phyloP scores from a whole-genome alignment of 2,329 filamentous ascomycete genomes.

The Colletotrichum sp. region DNA sequence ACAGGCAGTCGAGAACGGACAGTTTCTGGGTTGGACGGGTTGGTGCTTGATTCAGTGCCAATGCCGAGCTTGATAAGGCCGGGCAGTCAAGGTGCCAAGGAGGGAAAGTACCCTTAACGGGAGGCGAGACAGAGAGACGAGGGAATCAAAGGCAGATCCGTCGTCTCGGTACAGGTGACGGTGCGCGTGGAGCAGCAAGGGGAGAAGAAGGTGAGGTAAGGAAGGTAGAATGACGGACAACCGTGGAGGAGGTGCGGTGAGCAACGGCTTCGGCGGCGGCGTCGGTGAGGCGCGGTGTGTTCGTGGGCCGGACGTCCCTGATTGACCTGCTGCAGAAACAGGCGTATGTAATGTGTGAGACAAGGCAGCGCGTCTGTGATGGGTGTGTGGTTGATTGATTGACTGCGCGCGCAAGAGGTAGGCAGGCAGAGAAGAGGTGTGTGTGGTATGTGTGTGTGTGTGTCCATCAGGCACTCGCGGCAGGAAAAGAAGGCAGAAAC shows the following conservation, averaged over 20 bases:
- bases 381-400: not conserved
- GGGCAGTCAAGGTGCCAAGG: not conserved
- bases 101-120: not conserved
- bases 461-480: constrained; percentile 1
- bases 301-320: not conserved
- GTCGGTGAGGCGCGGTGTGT: not conserved
- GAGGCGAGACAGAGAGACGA: not conserved
- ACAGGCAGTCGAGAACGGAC: not conserved
- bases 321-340: not conserved
- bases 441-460: not conserved
- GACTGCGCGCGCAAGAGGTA: not conserved
- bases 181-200: constrained; percentile 18
- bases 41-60: constrained; percentile 8
- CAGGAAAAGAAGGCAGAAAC: constrained; percentile 7
- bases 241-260: not conserved
- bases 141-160: not conserved
- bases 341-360: not conserved
- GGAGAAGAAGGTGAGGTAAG: not conserved
- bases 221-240: not conserved
- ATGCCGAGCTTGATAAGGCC: not conserved
- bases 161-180: not conserved
- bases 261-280: not conserved
- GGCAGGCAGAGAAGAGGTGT: not conserved
- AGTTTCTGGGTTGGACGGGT: not conserved
- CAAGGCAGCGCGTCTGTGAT: not conserved